Evolutionary conservation across 2,329 filamentous ascomycete genomes (phyloP).

Genomic region (Diplodia sapinea): DNA sequence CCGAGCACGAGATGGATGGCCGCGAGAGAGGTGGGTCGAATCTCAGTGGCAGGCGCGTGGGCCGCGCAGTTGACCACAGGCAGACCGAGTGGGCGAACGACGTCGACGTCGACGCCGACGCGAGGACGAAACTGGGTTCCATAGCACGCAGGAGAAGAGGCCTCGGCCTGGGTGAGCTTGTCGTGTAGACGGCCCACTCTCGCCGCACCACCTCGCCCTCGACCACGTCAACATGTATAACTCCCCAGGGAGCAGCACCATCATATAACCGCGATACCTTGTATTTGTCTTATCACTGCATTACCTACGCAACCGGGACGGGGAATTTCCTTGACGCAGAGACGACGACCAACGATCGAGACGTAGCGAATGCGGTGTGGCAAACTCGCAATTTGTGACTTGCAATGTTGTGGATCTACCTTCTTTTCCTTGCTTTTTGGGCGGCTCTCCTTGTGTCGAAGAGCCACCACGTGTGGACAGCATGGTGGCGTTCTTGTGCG

Average conservation of each 20-base stretch:
- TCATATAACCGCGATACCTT: slow-evolving; percentile 7
- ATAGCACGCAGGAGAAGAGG: slow-evolving; percentile 23
- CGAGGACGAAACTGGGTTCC: slow-evolving; percentile 11
- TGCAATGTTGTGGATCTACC: neutral
- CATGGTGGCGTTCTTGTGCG: slow-evolving; percentile 14
- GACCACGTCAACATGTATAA: neutral
- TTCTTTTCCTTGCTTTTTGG: neutral
- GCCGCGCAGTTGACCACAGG: neutral
- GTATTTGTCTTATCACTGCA: slow-evolving; percentile 25
- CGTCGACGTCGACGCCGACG: slow-evolving; percentile 2
- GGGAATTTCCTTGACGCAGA: slow-evolving; percentile 10
- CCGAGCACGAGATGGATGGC: neutral
- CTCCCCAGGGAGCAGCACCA: neutral
- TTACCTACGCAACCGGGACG: neutral
- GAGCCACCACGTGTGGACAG: slow-evolving; percentile 20
- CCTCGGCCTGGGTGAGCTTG: slow-evolving; percentile 20
- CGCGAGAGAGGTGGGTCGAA: slow-evolving; percentile 6
- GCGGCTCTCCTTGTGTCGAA: slow-evolving; percentile 13
- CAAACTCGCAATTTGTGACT: neutral
- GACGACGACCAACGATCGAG: slow-evolving; percentile 23
- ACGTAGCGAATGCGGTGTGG: slow-evolving; percentile 26
- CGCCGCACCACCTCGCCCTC: neutral
- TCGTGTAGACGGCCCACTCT: slow-evolving; percentile 7
- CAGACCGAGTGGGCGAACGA: slow-evolving; percentile 21
- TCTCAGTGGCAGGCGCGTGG: neutral